Evolutionary conservation across 139 green algal species (phyloP).

Genomic region (Chloropicon primus): DNA sequence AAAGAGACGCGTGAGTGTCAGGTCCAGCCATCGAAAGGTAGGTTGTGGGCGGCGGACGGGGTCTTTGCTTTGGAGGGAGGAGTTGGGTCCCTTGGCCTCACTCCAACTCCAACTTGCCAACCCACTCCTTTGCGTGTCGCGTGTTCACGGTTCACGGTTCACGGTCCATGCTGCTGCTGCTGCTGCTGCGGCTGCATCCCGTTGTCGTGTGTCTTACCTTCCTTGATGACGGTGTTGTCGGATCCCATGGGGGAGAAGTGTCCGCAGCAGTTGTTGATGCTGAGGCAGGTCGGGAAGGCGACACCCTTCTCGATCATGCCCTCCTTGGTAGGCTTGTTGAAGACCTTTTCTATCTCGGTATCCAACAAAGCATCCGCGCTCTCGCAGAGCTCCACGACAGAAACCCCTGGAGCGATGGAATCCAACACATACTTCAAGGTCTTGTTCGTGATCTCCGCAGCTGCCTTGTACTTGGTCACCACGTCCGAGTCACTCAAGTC

Average conservation of each 20-base stretch:
- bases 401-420: background rate
- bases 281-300: slow-evolving; percentile 90
- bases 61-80: no score
- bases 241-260: slow-evolving; percentile 74
- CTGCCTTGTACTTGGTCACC: slow-evolving; percentile 98
- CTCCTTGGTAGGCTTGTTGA: slow-evolving; percentile 62
- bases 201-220: no score
- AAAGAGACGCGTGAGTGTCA: no score
- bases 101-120: no score
- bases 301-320: slow-evolving; percentile 94
- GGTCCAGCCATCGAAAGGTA: no score
- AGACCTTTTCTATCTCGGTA: slow-evolving; percentile 56
- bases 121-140: no score
- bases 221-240: slow-evolving; percentile 49
- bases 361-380: background rate
- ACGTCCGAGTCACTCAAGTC: slow-evolving; percentile 69
- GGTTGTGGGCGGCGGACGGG: no score
- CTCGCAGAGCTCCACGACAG: background rate
- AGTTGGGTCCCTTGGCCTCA: no score
- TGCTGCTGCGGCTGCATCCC: no score
- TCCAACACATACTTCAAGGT: background rate
- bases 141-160: no score
- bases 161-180: no score
- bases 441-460: slow-evolving; percentile 87
- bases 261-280: slow-evolving; percentile 71